phyloP scores from a whole-genome alignment of 2,329 filamentous ascomycete species.

The Colletotrichum horii region DNA sequence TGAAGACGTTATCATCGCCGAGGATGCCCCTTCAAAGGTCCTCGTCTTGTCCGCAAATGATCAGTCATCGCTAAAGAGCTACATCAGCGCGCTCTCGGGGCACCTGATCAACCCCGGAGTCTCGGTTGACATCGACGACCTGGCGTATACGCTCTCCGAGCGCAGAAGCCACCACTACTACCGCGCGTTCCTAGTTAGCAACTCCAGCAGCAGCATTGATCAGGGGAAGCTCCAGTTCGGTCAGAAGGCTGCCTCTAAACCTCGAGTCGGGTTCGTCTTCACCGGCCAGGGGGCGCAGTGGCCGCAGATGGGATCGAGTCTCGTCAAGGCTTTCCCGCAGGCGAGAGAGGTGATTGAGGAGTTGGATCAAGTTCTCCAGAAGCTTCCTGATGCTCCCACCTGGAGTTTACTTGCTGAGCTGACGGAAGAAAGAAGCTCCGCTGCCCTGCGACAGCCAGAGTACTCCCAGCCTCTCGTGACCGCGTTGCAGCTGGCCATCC shows the following conservation, averaged over 20 bases:
- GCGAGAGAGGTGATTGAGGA: slow-evolving; percentile 18
- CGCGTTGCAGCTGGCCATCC: slow-evolving; percentile 37
- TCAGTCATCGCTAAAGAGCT: not conserved
- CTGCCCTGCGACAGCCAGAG: slow-evolving; percentile 14
- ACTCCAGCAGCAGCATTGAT: slow-evolving; percentile 10
- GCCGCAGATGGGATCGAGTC: slow-evolving; percentile 26
- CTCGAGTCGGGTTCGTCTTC: slow-evolving; percentile 24
- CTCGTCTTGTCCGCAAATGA: not conserved
- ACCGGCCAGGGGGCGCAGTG: slow-evolving; percentile 38
- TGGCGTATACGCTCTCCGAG: slow-evolving; percentile 33
- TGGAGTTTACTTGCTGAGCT: slow-evolving; percentile 25
- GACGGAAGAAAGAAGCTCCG: slow-evolving; percentile 21
- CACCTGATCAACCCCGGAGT: slow-evolving; percentile 28
- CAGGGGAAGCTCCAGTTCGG: not conserved
- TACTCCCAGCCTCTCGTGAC: slow-evolving; percentile 44
- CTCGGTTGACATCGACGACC: slow-evolving; percentile 23
- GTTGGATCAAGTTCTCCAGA: slow-evolving; percentile 23
- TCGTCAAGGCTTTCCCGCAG: slow-evolving; percentile 16
- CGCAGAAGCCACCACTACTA: slow-evolving; percentile 24
- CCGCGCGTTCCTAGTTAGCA: slow-evolving; percentile 27
- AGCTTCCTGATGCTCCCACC: not conserved
- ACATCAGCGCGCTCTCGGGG: not conserved
- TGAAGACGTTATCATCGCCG: not conserved
- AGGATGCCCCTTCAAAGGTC: not conserved
- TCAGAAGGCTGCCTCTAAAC: not conserved